Base-by-base conservation (phyloP, 148 eudicot genomes). In the Chenopodium formosanum region DNA sequence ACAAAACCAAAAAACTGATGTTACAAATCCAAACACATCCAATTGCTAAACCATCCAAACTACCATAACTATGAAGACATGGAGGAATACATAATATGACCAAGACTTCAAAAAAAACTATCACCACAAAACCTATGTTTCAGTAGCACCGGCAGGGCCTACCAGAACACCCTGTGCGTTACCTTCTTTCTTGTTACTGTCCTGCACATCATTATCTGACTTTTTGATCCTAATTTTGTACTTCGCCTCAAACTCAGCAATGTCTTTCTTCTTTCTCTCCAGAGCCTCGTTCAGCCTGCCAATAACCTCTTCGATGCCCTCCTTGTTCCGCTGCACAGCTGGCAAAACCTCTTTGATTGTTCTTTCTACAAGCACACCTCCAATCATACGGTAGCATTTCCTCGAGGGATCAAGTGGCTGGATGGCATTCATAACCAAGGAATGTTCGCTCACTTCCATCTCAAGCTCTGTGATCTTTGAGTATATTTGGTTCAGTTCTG, bases 121-220 rank as follows among this genome's bases (percentile, higher is more conserved):
- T 32, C 4, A 23, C 9, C 20, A 76, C 10, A 34, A 27, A 31
- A 25, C 50, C 84, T 90, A 79, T n/a, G 82, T 86, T 80, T 88
- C 86, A 60, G 70, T 78, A 53, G 82, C 80, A 80, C 90, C 90
- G 65, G 96, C 98, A 78, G 97, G 85, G 65, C 98, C 97, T 31
- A 95, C 98, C 80, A 95, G 96, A 78, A 95, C 98, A 34, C 98
- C 98, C 81, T 95, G 98, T 2, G 98, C 93, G 34, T 90, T 82
- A 23, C 97, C 96, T 89, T 91, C 98, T 86, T 95, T 95, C 87
- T 77, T 84, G 80, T 87, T 80, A 77, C 79, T 70, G 16, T 91
- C 97, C 78, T 88, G 82, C 70, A 87, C 87, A 78, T 92, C 94
- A 20, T 73, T 86, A 77, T 93, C 98, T 0, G 90, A 44, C 86